Evolutionary conservation across 805 yeast genomes (phyloP).

Genomic region (Saturnispora quitensis): DNA sequence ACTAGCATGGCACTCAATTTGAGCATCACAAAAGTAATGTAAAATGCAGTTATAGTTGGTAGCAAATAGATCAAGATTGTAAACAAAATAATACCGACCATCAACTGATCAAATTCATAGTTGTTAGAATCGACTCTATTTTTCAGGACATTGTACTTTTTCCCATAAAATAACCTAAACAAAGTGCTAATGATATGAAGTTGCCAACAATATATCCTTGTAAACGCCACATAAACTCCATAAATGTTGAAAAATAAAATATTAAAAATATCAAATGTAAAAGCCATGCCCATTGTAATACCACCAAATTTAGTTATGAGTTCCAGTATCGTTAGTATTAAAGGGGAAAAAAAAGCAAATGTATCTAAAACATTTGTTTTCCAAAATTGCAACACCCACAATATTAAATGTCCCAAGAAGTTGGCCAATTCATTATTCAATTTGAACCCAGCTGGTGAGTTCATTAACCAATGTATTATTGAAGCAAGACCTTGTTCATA

Average conservation of each 20-base stretch:
- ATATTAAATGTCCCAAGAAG: slow-evolving; percentile 76
- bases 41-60: slow-evolving; percentile 86
- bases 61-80: slow-evolving; percentile 67
- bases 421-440: slow-evolving; percentile 76
- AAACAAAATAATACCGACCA: slow-evolving; percentile 83
- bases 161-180: slow-evolving; percentile 81
- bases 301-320: slow-evolving; percentile 35
- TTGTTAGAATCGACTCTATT: slow-evolving; percentile 78
- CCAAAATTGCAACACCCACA: slow-evolving; percentile 81
- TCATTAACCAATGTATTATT: slow-evolving; percentile 65
- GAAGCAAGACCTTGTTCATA: slow-evolving; percentile 23
- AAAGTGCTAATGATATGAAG: slow-evolving; percentile 58
- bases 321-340: slow-evolving; percentile 12
- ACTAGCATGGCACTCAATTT: slow-evolving; percentile 42
- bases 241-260: slow-evolving; percentile 62
- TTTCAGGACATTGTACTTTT: slow-evolving; percentile 74
- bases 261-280: slow-evolving; percentile 55
- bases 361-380: slow-evolving; percentile 15
- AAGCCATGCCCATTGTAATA: slow-evolving; percentile 58
- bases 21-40: slow-evolving; percentile 57
- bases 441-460: slow-evolving; percentile 91
- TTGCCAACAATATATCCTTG: slow-evolving; percentile 74
- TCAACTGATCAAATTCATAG: slow-evolving; percentile 77
- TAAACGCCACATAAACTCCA: slow-evolving; percentile 69
- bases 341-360: slow-evolving; percentile 11